Conservation (phyloP, 2,329 filamentous ascomycete species). For the Trichoderma sp. region DNA sequence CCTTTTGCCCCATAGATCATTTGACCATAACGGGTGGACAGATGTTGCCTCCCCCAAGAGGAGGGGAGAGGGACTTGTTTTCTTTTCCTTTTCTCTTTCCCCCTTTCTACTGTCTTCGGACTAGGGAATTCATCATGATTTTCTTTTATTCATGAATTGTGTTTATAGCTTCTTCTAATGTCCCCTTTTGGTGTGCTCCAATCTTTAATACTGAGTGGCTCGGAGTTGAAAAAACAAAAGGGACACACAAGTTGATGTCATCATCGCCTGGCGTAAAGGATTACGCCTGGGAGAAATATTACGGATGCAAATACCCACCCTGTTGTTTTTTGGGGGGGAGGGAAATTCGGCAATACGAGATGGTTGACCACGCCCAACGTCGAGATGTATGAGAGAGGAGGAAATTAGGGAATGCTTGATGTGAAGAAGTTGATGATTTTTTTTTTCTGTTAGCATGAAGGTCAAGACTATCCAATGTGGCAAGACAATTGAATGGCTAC, state of each 20-base stretch:
- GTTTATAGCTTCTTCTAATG: constrained; percentile 34
- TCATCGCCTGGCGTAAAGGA: constrained; percentile 10
- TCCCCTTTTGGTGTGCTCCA: constrained; percentile 33
- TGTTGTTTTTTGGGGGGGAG: neutral
- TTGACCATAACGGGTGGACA: constrained; percentile 38
- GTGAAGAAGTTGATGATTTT: constrained; percentile 8
- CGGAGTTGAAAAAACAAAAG: constrained; percentile 6
- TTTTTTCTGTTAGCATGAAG: neutral
- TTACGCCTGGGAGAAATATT: neutral
- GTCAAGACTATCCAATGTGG: neutral
- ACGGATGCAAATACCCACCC: constrained; percentile 3
- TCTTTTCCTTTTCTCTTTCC: constrained; percentile 7
- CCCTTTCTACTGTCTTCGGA: constrained; percentile 29
- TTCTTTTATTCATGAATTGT: constrained; percentile 35
- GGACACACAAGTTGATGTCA: constrained; percentile 14
- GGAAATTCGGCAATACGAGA: constrained; percentile 9
- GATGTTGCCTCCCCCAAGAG: constrained; percentile 36
- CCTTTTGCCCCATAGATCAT: constrained; percentile 50
- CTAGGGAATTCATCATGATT: constrained; percentile 30
- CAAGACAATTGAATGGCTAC: neutral
- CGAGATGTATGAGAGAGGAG: neutral
- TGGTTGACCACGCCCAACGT: neutral
- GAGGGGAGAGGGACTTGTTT: constrained; percentile 34
- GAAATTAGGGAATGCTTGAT: neutral
- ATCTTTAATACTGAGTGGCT: constrained; percentile 34